Evolutionary conservation across 805 yeast species (phyloP), one percentile per base, ranked within the genome.

Genomic region (Lachancea quebecensis): DNA sequence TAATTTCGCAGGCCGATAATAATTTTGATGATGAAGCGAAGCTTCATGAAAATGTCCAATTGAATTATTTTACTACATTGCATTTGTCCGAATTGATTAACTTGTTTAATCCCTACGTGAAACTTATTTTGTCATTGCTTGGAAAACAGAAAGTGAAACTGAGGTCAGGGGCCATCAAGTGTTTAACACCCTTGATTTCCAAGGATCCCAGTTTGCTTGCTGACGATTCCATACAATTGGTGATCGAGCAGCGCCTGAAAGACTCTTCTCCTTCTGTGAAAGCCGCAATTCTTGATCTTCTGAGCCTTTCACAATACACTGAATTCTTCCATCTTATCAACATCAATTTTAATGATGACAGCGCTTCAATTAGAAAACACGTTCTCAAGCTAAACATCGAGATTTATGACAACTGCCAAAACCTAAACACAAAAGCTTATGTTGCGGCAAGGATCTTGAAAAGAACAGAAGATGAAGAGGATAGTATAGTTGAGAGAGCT

Each of bases 261-360:
- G 91, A 84, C 49, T 56, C 73, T 0, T 84, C 88, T 2, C 79
- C 95, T 0, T 73, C 81, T 34, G 91, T 87, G 0, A 72, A 88
- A 47, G 89, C 83, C 54, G 86, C 95, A 0, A 82, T 82, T 2
- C 65, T 88, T 27, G 93, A 85, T 36, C 68, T 88, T 34, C 54
- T 64, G 2, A 67, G 75, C 16, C 69, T 70, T 2, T 50, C 59
- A 7, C 51, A 62, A 1, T 51, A 53, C 18, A n/a, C 56, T 7
- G 72, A 71, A 25, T 81, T 75, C 50, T 77, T 77, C 55, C 64
- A 58, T 8, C 65, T 75, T 14, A 63, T 84, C 58, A 79, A 51
- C 58, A 41, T 56, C 8, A 56, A 63, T 47, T 69, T 67, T 30
- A 67, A 63, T 44, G 93, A 87, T 54, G 74, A 72, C 6, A 84